These are phyloP conservation scores for Calcarisporium arbuscula DNA, from an alignment of 2,329 filamentous ascomycete genomes.

Conservation along the genomic window DNA sequence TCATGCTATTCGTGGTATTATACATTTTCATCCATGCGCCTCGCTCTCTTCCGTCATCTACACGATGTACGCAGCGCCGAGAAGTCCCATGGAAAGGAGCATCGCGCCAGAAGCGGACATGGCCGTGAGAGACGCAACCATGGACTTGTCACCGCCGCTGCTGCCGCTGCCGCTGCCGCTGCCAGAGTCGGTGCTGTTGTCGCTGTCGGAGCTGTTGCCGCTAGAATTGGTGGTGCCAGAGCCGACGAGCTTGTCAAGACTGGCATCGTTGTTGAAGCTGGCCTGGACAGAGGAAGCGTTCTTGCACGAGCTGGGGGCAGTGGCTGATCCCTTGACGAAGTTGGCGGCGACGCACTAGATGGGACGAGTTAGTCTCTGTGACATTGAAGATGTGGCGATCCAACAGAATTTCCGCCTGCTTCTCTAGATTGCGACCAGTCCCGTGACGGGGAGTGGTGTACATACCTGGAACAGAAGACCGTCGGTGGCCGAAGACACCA, in stretches of 20 bases:
- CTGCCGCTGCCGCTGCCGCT: conserved; percentile 7
- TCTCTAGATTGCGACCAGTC: neutral
- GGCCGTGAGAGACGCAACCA: too few species aligned
- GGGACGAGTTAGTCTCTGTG: too few species aligned
- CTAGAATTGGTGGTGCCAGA: conserved; percentile 1
- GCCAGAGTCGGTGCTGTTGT: too few species aligned
- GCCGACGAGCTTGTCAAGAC: conserved; percentile 28
- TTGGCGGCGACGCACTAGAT: conserved; percentile 48
- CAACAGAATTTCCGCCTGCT: too few species aligned
- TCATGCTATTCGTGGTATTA: too few species aligned
- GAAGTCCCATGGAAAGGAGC: too few species aligned
- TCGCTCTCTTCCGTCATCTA: too few species aligned
- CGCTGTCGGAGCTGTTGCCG: conserved; percentile 8
- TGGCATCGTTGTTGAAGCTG: conserved; percentile 24
- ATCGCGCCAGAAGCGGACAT: too few species aligned
- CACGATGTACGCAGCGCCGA: too few species aligned
- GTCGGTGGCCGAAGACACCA: conserved; percentile 47
- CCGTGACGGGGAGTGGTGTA: neutral
- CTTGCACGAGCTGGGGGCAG: conserved; percentile 24
- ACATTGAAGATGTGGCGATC: too few species aligned
- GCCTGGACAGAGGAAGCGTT: conserved; percentile 28
- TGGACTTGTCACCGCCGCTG: too few species aligned
- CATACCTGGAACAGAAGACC: conserved; percentile 51
- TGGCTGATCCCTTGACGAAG: conserved; percentile 41
- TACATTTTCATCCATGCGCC: too few species aligned